Evolutionary conservation across 108 stramenopile genomes (phyloP).

Genomic region (Bacterosira constricta): DNA sequence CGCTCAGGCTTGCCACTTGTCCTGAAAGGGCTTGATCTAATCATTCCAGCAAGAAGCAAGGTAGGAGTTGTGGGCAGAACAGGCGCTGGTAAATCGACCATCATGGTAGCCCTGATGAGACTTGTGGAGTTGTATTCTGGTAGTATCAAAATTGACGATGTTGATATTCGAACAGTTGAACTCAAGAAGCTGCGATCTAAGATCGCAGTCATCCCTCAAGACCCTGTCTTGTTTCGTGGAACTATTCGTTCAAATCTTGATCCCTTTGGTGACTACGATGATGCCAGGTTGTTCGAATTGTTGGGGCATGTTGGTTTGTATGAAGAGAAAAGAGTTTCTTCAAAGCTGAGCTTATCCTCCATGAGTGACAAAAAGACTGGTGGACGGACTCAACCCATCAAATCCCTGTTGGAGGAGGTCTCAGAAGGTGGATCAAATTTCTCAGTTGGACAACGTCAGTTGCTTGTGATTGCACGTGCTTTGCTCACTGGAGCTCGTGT

Average conservation of each 20-base stretch:
- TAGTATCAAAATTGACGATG: conserved; percentile 86
- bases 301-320: conserved; percentile 72
- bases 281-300: conserved; percentile 67
- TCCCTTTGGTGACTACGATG: conserved; percentile 73
- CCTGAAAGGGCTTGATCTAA: conserved; percentile 82
- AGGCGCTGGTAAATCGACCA: conserved; percentile 23
- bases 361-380: conserved; percentile 14
- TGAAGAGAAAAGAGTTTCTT: conserved; percentile 25
- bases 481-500: conserved; percentile 74
- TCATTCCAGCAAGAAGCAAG: conserved; percentile 70
- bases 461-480: conserved; percentile 95
- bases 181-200: conserved; percentile 73
- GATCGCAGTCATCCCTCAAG: conserved; percentile 95
- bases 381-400: conserved; percentile 49
- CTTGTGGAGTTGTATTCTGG: conserved; percentile 79
- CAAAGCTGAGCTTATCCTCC: conserved; percentile 38
- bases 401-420: conserved; percentile 73
- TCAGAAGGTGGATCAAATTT: conserved; percentile 91
- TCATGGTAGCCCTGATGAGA: conserved; percentile 78
- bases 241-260: conserved; percentile 92
- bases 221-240: conserved; percentile 94
- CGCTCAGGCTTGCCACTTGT: conserved; percentile 84
- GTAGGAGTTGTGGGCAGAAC: conserved; percentile 89
- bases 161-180: conserved; percentile 76
- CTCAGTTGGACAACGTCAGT: conserved; percentile 95